phyloP scores from a whole-genome alignment of 495 filamentous ascomycete species.

The Hyaloscypha hepaticicola region DNA sequence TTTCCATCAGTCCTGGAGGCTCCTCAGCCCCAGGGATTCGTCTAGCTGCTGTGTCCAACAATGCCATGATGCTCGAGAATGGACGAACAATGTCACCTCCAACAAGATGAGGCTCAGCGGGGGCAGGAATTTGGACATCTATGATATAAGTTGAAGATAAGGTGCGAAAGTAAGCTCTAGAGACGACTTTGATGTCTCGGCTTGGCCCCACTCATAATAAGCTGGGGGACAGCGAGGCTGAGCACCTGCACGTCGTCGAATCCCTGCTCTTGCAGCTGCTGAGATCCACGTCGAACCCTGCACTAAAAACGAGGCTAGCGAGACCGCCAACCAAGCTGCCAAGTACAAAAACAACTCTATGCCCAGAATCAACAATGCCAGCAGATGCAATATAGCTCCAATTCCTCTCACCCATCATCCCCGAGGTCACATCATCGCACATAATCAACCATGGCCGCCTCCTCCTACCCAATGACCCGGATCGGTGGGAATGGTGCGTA shows the following conservation, averaged over 20 bases:
- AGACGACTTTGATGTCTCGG: neutral
- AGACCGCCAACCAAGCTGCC: neutral
- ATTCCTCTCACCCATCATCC: neutral
- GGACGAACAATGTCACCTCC: neutral
- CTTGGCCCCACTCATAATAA: neutral
- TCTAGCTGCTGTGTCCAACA: neutral
- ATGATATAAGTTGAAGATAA: neutral
- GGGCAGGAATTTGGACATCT: neutral
- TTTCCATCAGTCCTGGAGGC: neutral
- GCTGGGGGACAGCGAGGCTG: neutral
- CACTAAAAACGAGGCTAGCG: slow-evolving; percentile 7
- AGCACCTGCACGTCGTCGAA: neutral
- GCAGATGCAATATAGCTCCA: neutral
- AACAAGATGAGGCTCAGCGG: neutral
- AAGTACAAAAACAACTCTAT: neutral
- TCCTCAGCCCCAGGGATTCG: neutral
- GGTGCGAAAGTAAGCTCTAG: neutral
- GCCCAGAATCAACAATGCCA: neutral
- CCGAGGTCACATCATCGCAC: neutral
- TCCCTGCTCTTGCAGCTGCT: neutral
- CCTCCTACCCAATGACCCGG: slow-evolving; percentile 6
- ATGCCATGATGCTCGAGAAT: neutral
- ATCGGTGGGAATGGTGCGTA: slow-evolving; percentile 5
- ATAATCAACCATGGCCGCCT: neutral
- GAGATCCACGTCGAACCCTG: neutral